Conservation (phyloP, 192 early-diverging fungal species). For the Diversispora eburnea region DNA sequence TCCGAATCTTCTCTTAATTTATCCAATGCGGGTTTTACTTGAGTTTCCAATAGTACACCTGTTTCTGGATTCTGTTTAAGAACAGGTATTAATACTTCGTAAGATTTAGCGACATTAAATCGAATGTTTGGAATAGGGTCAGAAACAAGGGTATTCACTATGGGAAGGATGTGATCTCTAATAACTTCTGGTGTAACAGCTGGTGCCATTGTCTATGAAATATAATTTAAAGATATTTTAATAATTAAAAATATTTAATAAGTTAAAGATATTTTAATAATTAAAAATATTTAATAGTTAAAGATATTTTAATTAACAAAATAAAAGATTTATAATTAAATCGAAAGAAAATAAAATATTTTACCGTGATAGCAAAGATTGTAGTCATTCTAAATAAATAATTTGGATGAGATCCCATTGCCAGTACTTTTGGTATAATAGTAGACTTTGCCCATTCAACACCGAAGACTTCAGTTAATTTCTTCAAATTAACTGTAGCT, state of each 20-base stretch:
- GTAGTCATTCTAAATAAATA: slow-evolving; percentile 99
- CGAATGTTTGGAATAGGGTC: slow-evolving; percentile 99
- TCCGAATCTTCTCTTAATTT: slow-evolving; percentile 88
- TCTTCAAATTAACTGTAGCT: slow-evolving; percentile 89
- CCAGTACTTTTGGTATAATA: slow-evolving; percentile 92
- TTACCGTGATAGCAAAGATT: slow-evolving; percentile 88
- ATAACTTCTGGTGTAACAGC: slow-evolving; percentile 85
- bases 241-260: too few species aligned
- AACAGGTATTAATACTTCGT: slow-evolving; percentile 79
- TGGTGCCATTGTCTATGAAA: slow-evolving; percentile 72
- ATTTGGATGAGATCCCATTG: slow-evolving; percentile 85
- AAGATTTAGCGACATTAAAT: slow-evolving; percentile 97
- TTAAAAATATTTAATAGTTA: too few species aligned
- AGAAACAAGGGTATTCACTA: slow-evolving; percentile 72
- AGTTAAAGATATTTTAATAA: too few species aligned
- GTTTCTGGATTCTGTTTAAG: slow-evolving; percentile 66
- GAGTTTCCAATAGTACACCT: slow-evolving; percentile 53
- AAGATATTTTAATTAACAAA: too few species aligned
- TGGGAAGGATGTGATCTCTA: slow-evolving; percentile 84
- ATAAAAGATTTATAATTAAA: too few species aligned
- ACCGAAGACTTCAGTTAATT: slow-evolving; percentile 97
- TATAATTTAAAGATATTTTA: slow-evolving; percentile 11
- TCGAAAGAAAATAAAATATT: too few species aligned
- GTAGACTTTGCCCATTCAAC: slow-evolving; percentile 93
- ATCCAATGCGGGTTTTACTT: slow-evolving; percentile 77